A percentile compares a stretch with the other conserved stretches of the same genome.
These are phyloP conservation scores for Paraconiothyrium brasiliense DNA, from an alignment of 2,329 filamentous ascomycete species.

Conservation along the genomic window DNA sequence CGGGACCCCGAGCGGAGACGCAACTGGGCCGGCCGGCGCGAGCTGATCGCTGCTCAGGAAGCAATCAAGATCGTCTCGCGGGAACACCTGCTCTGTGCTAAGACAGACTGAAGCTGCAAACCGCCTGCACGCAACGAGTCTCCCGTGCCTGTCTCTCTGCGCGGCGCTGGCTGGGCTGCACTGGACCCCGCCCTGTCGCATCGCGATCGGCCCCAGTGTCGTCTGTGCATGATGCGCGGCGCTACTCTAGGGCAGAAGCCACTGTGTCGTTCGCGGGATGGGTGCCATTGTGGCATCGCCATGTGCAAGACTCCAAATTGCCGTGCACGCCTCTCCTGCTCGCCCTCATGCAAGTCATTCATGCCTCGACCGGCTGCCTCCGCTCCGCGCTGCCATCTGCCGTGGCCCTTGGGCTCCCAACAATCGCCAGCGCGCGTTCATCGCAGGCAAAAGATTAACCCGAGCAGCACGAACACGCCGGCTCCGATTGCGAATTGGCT, in stretches of 20 bases:
- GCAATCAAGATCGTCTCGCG: constrained; percentile 2
- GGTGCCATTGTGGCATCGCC: constrained; percentile 14
- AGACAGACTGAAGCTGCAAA: background rate
- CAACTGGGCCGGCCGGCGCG: constrained; percentile 30
- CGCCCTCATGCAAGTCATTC: constrained; percentile 35
- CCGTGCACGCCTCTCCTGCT: constrained; percentile 12
- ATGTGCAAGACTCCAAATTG: background rate
- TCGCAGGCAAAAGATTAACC: no score
- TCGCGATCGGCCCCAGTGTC: constrained; percentile 38
- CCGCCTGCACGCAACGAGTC: background rate
- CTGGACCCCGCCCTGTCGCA: constrained; percentile 32
- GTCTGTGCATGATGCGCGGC: constrained; percentile 33
- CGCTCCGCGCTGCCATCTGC: constrained; percentile 17
- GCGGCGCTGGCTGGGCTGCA: background rate
- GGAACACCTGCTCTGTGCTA: constrained; percentile 39
- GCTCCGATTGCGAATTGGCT: constrained; percentile 19
- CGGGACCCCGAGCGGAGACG: constrained; percentile 31
- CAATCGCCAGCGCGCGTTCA: constrained; percentile 6
- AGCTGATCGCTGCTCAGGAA: constrained; percentile 35
- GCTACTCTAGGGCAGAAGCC: constrained; percentile 25
- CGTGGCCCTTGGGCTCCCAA: background rate
- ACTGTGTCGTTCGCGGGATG: constrained; percentile 28
- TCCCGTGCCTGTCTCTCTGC: background rate
- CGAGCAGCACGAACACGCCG: background rate
- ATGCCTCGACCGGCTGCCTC: constrained; percentile 18